phyloP scores from a whole-genome alignment of 345 rosid species.

The Isatis tinctoria region DNA sequence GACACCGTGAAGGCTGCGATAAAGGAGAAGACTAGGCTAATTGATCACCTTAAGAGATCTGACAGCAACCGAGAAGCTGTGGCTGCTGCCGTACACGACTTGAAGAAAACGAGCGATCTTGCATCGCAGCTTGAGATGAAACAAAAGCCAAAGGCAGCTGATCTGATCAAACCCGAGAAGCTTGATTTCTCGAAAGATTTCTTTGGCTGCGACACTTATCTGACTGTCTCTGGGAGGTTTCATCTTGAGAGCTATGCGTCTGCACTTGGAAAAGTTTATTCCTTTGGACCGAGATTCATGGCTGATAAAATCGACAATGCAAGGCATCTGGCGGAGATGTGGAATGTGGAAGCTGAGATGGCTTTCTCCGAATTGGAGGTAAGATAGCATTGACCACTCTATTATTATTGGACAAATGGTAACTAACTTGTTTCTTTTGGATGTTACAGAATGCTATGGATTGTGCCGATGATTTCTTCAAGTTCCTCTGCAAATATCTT shows the following conservation, averaged over 20 bases:
- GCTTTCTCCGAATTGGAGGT: slow-evolving; percentile 83
- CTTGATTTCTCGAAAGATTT: slow-evolving; percentile 43
- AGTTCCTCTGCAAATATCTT: slow-evolving; percentile 70
- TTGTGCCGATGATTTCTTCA: slow-evolving; percentile 68
- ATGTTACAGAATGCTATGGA: slow-evolving; percentile 66
- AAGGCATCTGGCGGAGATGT: slow-evolving; percentile 65
- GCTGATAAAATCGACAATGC: slow-evolving; percentile 54
- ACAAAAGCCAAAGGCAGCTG: slow-evolving; percentile 37
- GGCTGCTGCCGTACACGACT: slow-evolving; percentile 60
- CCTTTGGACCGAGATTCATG: slow-evolving; percentile 75
- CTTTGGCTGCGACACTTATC: slow-evolving; percentile 52
- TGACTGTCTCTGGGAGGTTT: slow-evolving; percentile 70
- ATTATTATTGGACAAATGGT: not conserved
- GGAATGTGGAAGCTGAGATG: slow-evolving; percentile 79
- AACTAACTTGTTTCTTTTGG: slow-evolving; percentile 13
- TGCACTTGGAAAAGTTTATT: slow-evolving; percentile 85
- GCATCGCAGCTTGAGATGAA: slow-evolving; percentile 62
- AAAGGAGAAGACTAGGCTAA: slow-evolving; percentile 52
- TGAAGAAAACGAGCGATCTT: slow-evolving; percentile 60
- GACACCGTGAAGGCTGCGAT: slow-evolving; percentile 60
- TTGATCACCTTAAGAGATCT: slow-evolving; percentile 72
- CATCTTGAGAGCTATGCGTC: slow-evolving; percentile 90
- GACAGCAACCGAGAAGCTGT: slow-evolving; percentile 81
- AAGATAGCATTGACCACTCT: slow-evolving; percentile 9
- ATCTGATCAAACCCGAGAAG: slow-evolving; percentile 35